Evolutionary conservation across 495 filamentous ascomycete genomes (phyloP), one percentile per base, ranked within the genome.

Genomic region (Talaromyces stipitatus): DNA sequence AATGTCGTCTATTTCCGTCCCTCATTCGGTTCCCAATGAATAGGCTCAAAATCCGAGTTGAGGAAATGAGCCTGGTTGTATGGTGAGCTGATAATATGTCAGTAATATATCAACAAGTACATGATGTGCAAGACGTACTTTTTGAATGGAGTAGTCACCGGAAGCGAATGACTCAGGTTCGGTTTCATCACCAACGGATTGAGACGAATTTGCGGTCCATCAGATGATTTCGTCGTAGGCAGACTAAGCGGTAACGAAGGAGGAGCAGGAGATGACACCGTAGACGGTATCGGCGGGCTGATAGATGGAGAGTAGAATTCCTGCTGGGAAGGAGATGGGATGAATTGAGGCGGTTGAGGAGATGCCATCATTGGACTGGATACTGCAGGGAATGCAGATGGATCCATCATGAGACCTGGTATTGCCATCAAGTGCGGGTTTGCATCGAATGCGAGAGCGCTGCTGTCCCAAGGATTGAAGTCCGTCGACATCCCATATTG

Each of bases 11-110:
- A 66, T 66, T 67, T 66, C 38, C 68, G 65, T 45, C 64, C 69
- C 18, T 76, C 72, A 55, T 62, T 64, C 12, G 74, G 74, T 53
- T 69, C 72, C 65, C 68, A 78, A 57, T 76, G 73, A 22, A 78
- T 78, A 6, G 90, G 90, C 61, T 92, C 89, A 61, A 95, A 95
- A 62, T 92, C 86, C 54, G 85, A 78, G 63, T 91, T 92, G 60
- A 87, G 85, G 70, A 87, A 92, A 70, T 95, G 90, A 2, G 88
- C 88, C 50, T 84, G 83, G 62, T 92, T 92, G 70, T 88, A 92
- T 23, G 89, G 86, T 23, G 75, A 78, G 60, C 82, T 86, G 59
- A n/a, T 81, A 82, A 57, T 76, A 75, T 59, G 81, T 80, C 6
- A 76, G 76, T 78, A 76, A 58, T 76, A 77, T 10, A 72, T 23